phyloP scores from a whole-genome alignment of 208 protist genomes.

The Strigomonas culicis region DNA sequence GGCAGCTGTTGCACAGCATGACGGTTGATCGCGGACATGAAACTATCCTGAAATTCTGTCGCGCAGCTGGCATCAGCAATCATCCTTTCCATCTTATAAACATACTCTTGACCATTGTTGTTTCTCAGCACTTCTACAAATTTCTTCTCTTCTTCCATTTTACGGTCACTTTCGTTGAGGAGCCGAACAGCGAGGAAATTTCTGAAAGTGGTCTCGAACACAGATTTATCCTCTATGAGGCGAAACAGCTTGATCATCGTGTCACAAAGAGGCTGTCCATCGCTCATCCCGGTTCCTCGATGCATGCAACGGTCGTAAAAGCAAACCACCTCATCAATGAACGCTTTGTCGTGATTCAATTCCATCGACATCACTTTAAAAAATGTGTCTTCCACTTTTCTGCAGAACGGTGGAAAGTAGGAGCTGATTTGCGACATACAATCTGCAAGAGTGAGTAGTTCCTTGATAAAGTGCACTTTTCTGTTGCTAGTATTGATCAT shows the following conservation, averaged over 20 bases:
- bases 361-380: too few species aligned
- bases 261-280: conserved; percentile 17
- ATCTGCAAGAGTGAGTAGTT: too few species aligned
- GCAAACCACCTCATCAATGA: conserved; percentile 33
- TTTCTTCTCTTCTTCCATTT: neutral
- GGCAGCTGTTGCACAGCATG: conserved; percentile 22
- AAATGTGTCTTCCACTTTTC: too few species aligned
- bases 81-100: conserved; percentile 71
- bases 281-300: conserved; percentile 13
- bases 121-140: conserved; percentile 10
- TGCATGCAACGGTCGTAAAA: conserved; percentile 59
- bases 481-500: too few species aligned
- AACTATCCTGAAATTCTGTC: conserved; percentile 12
- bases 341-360: too few species aligned
- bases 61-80: conserved; percentile 36
- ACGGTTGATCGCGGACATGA: too few species aligned
- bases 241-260: conserved; percentile 47
- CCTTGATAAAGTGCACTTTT: too few species aligned
- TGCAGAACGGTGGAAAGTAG: too few species aligned
- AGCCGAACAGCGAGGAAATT: conserved; percentile 50
- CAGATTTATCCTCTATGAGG: conserved; percentile 53
- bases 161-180: conserved; percentile 46
- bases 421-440: too few species aligned
- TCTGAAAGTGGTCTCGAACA: conserved; percentile 59
- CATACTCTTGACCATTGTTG: conserved; percentile 29